Evolutionary conservation across 2,329 filamentous ascomycete genomes (phyloP).

Genomic region (Tolypocladium album): DNA sequence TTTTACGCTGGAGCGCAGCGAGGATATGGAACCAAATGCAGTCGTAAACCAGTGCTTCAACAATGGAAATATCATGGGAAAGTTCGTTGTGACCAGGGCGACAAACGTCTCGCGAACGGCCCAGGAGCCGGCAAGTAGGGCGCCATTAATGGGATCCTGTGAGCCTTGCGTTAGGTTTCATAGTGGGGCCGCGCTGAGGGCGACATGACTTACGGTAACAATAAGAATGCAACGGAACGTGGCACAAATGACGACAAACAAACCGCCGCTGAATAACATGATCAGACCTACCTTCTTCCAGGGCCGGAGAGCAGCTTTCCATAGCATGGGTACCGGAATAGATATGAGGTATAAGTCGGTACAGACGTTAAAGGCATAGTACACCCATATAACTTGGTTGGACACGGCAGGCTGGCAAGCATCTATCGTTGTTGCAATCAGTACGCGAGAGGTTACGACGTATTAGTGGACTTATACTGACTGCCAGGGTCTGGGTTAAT

Average conservation of each 20-base stretch:
- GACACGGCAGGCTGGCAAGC: slow-evolving; percentile 39
- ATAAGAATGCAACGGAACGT: slow-evolving; percentile 22
- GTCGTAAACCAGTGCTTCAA: slow-evolving; percentile 23
- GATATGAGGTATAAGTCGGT: slow-evolving; percentile 49
- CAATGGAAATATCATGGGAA: slow-evolving; percentile 34
- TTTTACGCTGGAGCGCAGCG: slow-evolving; percentile 9
- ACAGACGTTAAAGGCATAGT: slow-evolving; percentile 37
- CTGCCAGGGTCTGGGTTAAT: slow-evolving; percentile 46
- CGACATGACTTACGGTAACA: slow-evolving; percentile 11
- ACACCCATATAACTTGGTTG: slow-evolving; percentile 38
- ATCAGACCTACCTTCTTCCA: slow-evolving; percentile 27
- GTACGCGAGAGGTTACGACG: background rate
- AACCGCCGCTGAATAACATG: slow-evolving; percentile 25
- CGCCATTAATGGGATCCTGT: slow-evolving; percentile 28
- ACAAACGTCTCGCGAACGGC: slow-evolving; percentile 32
- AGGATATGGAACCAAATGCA: slow-evolving; percentile 12
- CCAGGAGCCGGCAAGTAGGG: slow-evolving; percentile 29
- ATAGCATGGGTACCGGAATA: slow-evolving; percentile 44
- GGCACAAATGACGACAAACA: slow-evolving; percentile 29
- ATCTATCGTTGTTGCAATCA: slow-evolving; percentile 15
- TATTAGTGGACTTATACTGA: slow-evolving; percentile 16
- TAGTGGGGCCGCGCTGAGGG: background rate
- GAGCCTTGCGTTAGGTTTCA: background rate
- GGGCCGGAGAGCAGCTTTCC: slow-evolving; percentile 22
- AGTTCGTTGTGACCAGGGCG: slow-evolving; percentile 30